Evolutionary conservation across 2,329 filamentous ascomycete species (phyloP).

Genomic region (Pseudomassariella vexata): DNA sequence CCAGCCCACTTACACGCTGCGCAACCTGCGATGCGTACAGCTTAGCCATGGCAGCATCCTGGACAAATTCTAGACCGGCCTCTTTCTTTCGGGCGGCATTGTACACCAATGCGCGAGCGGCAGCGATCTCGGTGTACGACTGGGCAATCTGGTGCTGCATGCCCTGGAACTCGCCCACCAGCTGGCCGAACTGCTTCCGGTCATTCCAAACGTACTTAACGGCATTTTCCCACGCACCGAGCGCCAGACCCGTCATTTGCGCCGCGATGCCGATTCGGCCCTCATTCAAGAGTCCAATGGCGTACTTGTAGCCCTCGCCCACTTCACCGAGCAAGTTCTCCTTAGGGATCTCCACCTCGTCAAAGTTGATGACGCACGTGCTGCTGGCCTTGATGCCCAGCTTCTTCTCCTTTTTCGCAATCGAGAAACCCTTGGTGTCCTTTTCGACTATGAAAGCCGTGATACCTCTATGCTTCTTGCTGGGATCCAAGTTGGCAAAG

Average conservation of each 20-base stretch:
- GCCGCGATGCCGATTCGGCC: conserved; percentile 96
- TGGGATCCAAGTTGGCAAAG: conserved; percentile 90
- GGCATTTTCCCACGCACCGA: conserved; percentile 93
- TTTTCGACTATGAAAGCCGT: conserved; percentile 95
- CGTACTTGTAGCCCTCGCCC: conserved; percentile 96
- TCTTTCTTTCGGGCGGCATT: conserved; percentile 98
- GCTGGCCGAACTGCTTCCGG: conserved; percentile 89
- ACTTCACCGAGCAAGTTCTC: conserved; percentile 83
- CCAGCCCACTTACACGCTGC: conserved; percentile 74
- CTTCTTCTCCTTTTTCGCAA: conserved; percentile 99
- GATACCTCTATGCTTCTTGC: conserved; percentile 94
- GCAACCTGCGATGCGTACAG: conserved; percentile 91
- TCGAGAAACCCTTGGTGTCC: conserved; percentile 79
- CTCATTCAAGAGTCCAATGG: conserved; percentile 90
- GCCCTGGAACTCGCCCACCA: conserved; percentile 94
- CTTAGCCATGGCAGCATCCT: conserved; percentile 97
- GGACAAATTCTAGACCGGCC: conserved; percentile 89
- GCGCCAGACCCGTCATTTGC: conserved; percentile 94
- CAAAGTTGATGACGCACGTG: conserved; percentile 96
- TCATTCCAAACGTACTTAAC: conserved; percentile 97
- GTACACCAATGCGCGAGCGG: conserved; percentile 87
- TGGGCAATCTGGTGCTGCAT: conserved; percentile 99
- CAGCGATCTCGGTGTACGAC: conserved; percentile 87
- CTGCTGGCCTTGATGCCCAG: conserved; percentile 92
- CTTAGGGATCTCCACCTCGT: conserved; percentile 86